Evolutionary conservation across 768 basidiomycete genomes (phyloP), one percentile per base, ranked within the genome.

Genomic region (Grammothele lineata): DNA sequence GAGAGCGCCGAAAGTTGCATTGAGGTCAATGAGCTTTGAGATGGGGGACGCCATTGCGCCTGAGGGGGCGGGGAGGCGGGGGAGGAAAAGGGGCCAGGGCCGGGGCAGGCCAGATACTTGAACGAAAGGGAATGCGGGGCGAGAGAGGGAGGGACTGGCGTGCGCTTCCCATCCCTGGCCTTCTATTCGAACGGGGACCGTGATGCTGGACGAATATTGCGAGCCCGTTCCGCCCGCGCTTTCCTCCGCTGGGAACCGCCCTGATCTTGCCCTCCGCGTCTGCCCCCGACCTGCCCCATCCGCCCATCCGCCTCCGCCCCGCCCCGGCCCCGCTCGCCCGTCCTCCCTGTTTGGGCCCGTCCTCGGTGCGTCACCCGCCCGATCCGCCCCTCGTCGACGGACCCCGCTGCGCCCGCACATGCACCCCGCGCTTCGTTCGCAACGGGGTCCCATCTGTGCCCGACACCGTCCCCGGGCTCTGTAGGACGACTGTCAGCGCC

Each of bases 1-100:
- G 36, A 76, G 61, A 14, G 82, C 81, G 30, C 83, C 83, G 12
- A 85, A 70, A 3, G 83, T 83, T 53, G 69, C 37, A 40, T 48
- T 50, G 48, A 50, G 38, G 39, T 48, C 47, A 12, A 50, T 50
- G 45, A 53, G 37, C 38, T 18, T 21, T 21, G 52, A 5, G 34
- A 51, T 21, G 23, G 44, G 10, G 24, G 32, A 34, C 21, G 50
- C 27, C 50, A 51, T 51, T 24, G 37, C 36, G 37, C 32, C 44
- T 17, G 35, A 12, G n/a, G 26, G 18, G 22, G 12, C 19, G 17
- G 33, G 33, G 25, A 6, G 25, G 33, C 26, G 41, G 26, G 50
- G 33, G 14, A 15, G 42, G 40, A 26, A 34, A 17, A 45, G 41
- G 32, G 18, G 24, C 33, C 25, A 24, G 18, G 32, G 40, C 19